Conservation (phyloP, 495 filamentous ascomycete genomes). For the Talaromyces borbonicus region DNA sequence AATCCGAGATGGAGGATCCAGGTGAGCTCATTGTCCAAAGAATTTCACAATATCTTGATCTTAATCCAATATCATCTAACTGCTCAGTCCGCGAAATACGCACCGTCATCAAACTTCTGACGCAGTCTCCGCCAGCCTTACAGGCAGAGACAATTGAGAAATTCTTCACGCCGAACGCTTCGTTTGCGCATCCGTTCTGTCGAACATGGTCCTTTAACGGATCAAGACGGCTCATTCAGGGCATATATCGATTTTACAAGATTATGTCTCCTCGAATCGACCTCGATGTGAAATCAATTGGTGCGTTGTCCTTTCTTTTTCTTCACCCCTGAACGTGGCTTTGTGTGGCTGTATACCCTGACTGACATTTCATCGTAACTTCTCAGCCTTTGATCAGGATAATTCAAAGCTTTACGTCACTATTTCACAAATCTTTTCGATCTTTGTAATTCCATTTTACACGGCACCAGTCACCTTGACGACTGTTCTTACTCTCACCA, state of each 20-base stretch:
- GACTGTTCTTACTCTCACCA: constrained; percentile 57
- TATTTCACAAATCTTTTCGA: constrained; percentile 60
- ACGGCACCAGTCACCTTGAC: constrained; percentile 55
- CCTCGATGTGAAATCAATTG: constrained; percentile 56
- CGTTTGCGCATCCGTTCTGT: constrained; percentile 76
- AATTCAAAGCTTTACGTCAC: constrained; percentile 58
- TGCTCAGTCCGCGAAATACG: constrained; percentile 49
- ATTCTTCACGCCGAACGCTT: constrained; percentile 59
- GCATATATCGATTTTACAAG: constrained; percentile 81
- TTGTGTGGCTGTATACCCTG: no score
- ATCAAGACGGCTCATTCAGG: constrained; percentile 49
- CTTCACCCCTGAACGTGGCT: no score
- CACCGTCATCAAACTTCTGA: constrained; percentile 54
- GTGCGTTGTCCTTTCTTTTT: constrained; percentile 39
- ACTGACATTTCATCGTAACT: background rate
- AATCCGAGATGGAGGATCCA: constrained; percentile 37
- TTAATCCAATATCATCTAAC: background rate
- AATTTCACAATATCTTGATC: constrained; percentile 1
- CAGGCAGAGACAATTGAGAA: constrained; percentile 54
- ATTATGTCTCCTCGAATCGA: constrained; percentile 68
- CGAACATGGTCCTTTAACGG: constrained; percentile 50
- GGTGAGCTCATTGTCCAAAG: constrained; percentile 13
- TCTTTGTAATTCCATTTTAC: constrained; percentile 70
- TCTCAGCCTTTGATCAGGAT: constrained; percentile 54
- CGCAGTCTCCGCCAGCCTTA: constrained; percentile 49